Base-by-base conservation (phyloP, 352 stramenopile genomes). In the Globisporangium lucens region DNA sequence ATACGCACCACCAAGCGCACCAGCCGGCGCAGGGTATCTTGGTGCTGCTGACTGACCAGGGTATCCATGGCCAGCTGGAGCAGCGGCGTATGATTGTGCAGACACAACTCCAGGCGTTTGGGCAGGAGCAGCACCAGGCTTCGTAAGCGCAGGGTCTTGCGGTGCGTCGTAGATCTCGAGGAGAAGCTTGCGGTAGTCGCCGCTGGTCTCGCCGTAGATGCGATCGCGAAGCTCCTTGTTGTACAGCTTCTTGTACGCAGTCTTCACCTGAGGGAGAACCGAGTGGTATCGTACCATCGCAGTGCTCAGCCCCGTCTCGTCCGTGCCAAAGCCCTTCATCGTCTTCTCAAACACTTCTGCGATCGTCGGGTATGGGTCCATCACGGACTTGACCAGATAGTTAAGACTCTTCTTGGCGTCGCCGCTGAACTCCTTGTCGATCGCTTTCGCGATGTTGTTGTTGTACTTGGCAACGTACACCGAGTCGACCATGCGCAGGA, bases 371-470 rank as follows among this genome's bases (percentile, higher is more conserved):
- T 79, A 89, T 46, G 86, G 78, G 52, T 93, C 79, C 55, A 94
- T 78, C 1, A 79, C 75, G 30, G 72, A 79, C 43, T 76, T 70
- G 30, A 87, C 71, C 6, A 90, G 66, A 57, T 88, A 89, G 56
- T 80, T 80, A 36, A 94, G 82, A 68, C 72, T 82, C 41, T 79
- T 82, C 75, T 90, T 89, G 43, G 86, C 86, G 58, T 92, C 80
- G 5, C 86, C 86, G 38, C 84, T 90, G 56, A 94, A 94, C 70
- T 94, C 86, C 67, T 89, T 93, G 41, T 94, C 80, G 8, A 94
- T 73, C 3, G 86, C 86, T 61, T 90, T 89, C 29, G 74, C 75
- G 57, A 94, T 88, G 63, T 88, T 88, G 71, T 93, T 89, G 70
- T 79, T 88, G 75, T 93, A 89, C 79, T 93, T 91, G 70, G 74